Base-by-base conservation (phyloP, 208 protist species). In the Leishmania tarentolae region DNA sequence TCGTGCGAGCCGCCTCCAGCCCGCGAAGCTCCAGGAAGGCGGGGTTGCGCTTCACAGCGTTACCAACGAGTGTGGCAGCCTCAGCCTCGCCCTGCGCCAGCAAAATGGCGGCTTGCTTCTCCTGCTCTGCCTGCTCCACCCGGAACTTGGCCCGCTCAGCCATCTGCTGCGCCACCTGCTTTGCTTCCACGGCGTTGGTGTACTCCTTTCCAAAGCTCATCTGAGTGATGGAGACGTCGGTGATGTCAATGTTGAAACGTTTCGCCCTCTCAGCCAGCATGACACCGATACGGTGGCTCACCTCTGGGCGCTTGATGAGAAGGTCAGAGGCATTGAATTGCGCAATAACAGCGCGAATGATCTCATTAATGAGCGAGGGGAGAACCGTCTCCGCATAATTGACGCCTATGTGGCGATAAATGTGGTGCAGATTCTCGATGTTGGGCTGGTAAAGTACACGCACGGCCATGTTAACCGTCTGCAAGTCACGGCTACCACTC, bases 291-390 rank as follows among this genome's bases (percentile, higher is more conserved):
- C 94, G 91, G 69, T 92, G 85, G 73, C 90, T 97, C 71, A 99
- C 98, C 83, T 99, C 91, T 46, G 96, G 98, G 76, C 98, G 95
- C 93, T 98, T 96, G 52, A 97, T 99, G 79, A 99, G 97, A 13
- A 99, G 92, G 89, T 99, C 98, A 0, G 97, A 92, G 11, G 99
- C 99, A 87, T 99, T 99, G 87, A 99, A 99, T 90, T 99, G 98
- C 24, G 99, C 99, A 76, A 99, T 99, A 0, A 99, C 98, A 63
- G 94, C 91, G 77, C 99, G 99, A 77, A 99, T 97, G 63, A 99
- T 99, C 90, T 99, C 99, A 87, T 99, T 99, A 50, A 98, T 96
- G 50, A 99, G 98, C 2, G 98, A 99, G 6, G 99, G 99, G 71
- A 99, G 90, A 17, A 99, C 98, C 68, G 98, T 98, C 83, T 99